Conservation (phyloP, 805 yeast species). For the Pichia exigua region DNA sequence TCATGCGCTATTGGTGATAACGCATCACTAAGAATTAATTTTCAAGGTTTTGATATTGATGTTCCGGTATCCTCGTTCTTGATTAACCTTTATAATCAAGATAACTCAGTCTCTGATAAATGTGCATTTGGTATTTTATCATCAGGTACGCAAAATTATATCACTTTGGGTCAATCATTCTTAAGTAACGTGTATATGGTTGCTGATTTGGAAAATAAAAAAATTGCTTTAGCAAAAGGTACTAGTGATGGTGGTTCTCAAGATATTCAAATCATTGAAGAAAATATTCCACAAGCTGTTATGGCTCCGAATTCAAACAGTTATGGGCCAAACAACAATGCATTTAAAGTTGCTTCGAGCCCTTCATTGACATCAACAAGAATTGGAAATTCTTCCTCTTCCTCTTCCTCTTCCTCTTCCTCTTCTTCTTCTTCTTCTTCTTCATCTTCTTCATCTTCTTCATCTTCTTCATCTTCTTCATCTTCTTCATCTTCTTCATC, state of each 20-base stretch:
- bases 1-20: slow-evolving; percentile 32
- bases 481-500: background rate
- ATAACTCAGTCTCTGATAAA: slow-evolving; percentile 19
- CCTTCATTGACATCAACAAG: slow-evolving; percentile 4
- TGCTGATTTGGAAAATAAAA: slow-evolving; percentile 42
- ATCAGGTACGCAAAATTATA: slow-evolving; percentile 27
- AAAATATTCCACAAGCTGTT: slow-evolving; percentile 26
- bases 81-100: slow-evolving; percentile 13
- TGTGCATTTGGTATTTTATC: slow-evolving; percentile 40
- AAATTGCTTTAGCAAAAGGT: slow-evolving; percentile 42
- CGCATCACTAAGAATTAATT: slow-evolving; percentile 36
- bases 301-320: slow-evolving; percentile 3
- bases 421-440: background rate
- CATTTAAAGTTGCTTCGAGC: slow-evolving; percentile 3
- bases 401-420: background rate
- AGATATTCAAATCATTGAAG: slow-evolving; percentile 31
- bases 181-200: slow-evolving; percentile 46
- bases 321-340: slow-evolving; percentile 8
- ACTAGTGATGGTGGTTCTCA: slow-evolving; percentile 23
- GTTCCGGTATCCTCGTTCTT: slow-evolving; percentile 36
- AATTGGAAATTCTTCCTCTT: background rate
- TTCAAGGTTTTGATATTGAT: slow-evolving; percentile 49
- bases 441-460: background rate
- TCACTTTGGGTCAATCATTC: slow-evolving; percentile 46
- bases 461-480: background rate